Evolutionary conservation across 2,329 filamentous ascomycete genomes (phyloP), one percentile per base, ranked within the genome.

Genomic region (Cryphonectria parasitica): DNA sequence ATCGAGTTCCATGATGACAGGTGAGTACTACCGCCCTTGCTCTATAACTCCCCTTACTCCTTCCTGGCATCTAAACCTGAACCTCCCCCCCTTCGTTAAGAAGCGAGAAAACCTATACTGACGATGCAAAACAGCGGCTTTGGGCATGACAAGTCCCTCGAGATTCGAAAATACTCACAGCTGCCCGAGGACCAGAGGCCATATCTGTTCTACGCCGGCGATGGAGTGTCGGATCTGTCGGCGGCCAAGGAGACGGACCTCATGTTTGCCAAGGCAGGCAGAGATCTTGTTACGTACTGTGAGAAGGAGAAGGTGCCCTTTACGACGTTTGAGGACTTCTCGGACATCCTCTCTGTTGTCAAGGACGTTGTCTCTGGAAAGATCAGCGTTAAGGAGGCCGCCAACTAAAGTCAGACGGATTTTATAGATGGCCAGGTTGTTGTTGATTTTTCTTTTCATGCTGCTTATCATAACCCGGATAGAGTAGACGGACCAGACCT

Each of bases 61-160:
- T 13, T 15, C n/a, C 3, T 11, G n/a, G 31, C 1, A 17, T n/a
- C 19, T 15, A n/a, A 61, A 36, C 28, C 34, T 34, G 56, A 8
- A 25, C 49, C 19, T n/a, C 11, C n/a, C 13, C 22, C 36, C 36
- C 36, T 4, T 10, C 6, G 7, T 10, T 10, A 11, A 39, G 36
- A 13, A 39, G 36, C 36, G 17, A 28, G 36, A 60, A 15, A 8
- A 19, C 25, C 13, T 3, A 13, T 61, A 41, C 39, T 69, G 31
- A 66, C 36, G 28, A 8, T 15, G 1, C 34, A 34, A 3, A 17
- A 49, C 73, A 93, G 92, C 78, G 87, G 90, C 71, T 97, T 97
- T 77, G 96, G 96, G n/a, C 96, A 99, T 79, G 95, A 99, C 86
- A 99, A 99, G 88, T 95, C 91, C 36, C 85, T 95, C 68, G 93